Conservation (phyloP, 2,329 filamentous ascomycete genomes). For the Phialemoniopsis sp. region DNA sequence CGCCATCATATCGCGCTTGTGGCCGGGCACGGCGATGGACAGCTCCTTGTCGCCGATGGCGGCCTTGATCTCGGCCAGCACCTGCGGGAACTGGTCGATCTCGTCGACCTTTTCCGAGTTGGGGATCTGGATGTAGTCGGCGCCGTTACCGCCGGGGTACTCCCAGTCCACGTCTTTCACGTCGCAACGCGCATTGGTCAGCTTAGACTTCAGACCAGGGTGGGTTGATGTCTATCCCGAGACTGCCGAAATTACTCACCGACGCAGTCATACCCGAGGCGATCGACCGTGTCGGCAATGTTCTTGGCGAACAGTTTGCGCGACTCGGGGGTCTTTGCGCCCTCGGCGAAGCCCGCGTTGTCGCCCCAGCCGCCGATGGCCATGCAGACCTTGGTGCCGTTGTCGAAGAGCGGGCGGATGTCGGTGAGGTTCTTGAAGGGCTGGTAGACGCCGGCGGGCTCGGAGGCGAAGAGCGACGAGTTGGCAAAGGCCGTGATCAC, state of each 20-base stretch:
- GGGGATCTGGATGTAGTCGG: slow-evolving; percentile 62
- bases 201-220: neutral
- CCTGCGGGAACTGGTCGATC: slow-evolving; percentile 57
- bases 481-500: slow-evolving; percentile 52
- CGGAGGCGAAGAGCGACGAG: slow-evolving; percentile 42
- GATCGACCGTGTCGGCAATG: slow-evolving; percentile 47
- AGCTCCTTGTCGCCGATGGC: slow-evolving; percentile 59
- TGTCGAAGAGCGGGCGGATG: slow-evolving; percentile 46
- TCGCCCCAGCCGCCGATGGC: slow-evolving; percentile 66
- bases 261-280: slow-evolving; percentile 56
- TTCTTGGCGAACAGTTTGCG: slow-evolving; percentile 53
- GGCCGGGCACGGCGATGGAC: slow-evolving; percentile 65
- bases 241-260: slow-evolving; percentile 27
- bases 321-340: slow-evolving; percentile 38
- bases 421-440: slow-evolving; percentile 49
- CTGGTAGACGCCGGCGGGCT: slow-evolving; percentile 34
- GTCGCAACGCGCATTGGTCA: neutral
- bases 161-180: slow-evolving; percentile 59
- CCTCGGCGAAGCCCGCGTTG: slow-evolving; percentile 48
- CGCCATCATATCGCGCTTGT: slow-evolving; percentile 62
- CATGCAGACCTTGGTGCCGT: slow-evolving; percentile 55
- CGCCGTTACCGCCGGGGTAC: slow-evolving; percentile 62
- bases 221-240: no score
- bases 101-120: slow-evolving; percentile 59
- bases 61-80: slow-evolving; percentile 53